These are phyloP conservation scores for Gossypium bickii DNA, from an alignment of 345 rosid genomes.

Conservation along the genomic window DNA sequence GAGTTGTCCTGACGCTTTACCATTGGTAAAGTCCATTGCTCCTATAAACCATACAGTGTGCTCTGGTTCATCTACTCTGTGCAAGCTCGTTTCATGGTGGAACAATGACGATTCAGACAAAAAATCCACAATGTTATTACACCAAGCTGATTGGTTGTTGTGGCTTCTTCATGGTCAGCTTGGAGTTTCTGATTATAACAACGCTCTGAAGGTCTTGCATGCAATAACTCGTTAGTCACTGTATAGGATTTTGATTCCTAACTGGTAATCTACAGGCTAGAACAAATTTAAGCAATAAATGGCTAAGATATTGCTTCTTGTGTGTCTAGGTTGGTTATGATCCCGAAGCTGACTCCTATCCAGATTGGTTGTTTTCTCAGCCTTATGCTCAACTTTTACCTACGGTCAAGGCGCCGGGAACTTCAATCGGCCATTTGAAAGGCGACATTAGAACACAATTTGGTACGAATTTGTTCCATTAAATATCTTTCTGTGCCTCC, in stretches of 20 bases:
- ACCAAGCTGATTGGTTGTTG: slow-evolving; percentile 95
- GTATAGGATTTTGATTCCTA: neutral
- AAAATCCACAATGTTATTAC: slow-evolving; percentile 59
- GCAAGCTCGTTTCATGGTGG: slow-evolving; percentile 98
- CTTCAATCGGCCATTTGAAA: slow-evolving; percentile 56
- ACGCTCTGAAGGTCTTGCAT: slow-evolving; percentile 67
- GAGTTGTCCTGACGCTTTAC: slow-evolving; percentile 74
- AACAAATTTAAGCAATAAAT: neutral
- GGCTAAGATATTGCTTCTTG: neutral
- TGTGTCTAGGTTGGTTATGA: slow-evolving; percentile 77
- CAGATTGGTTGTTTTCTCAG: slow-evolving; percentile 77
- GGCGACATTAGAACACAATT: slow-evolving; percentile 48
- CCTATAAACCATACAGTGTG: slow-evolving; percentile 90
- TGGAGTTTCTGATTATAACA: slow-evolving; percentile 91
- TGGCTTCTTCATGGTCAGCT: slow-evolving; percentile 89
- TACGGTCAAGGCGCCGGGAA: slow-evolving; percentile 71
- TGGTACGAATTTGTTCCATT: slow-evolving; percentile 35
- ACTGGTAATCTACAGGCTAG: neutral
- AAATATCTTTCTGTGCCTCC: neutral
- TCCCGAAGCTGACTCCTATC: slow-evolving; percentile 81
- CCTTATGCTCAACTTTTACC: slow-evolving; percentile 76
- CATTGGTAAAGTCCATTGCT: slow-evolving; percentile 64
- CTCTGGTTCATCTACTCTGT: slow-evolving; percentile 78
- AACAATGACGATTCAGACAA: slow-evolving; percentile 32
- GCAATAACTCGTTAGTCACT: neutral